Evolutionary conservation across 1,284 basidiomycete genomes (phyloP).

Genomic region (Ustilago bromivora): DNA sequence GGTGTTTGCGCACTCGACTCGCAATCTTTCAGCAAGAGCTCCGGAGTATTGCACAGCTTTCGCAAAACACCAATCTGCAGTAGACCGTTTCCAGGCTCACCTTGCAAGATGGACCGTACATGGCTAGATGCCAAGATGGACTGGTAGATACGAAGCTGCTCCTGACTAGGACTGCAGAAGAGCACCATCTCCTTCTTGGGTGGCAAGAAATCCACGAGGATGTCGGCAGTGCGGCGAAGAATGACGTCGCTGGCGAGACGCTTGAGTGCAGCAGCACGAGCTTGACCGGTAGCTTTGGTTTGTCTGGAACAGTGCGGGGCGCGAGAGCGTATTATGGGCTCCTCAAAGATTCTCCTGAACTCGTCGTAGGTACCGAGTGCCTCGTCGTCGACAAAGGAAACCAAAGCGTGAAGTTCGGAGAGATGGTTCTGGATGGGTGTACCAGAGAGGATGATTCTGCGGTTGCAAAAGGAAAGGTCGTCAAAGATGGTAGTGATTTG

Average conservation of each 20-base stretch:
- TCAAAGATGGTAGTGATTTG: conserved; percentile 93
- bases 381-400: conserved; percentile 93
- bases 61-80: conserved; percentile 71
- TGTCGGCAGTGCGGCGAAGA: conserved; percentile 78
- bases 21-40: conserved; percentile 81
- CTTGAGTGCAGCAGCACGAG: conserved; percentile 73
- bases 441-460: conserved; percentile 86
- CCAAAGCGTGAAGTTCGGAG: conserved; percentile 94
- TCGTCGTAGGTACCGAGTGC: conserved; percentile 74
- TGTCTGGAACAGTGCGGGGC: conserved; percentile 80
- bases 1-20: conserved; percentile 58
- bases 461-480: conserved; percentile 76
- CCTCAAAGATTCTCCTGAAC: conserved; percentile 79
- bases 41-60: conserved; percentile 93
- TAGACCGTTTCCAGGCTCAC: conserved; percentile 56
- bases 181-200: conserved; percentile 79
- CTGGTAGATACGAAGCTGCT: conserved; percentile 85
- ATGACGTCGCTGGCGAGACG: conserved; percentile 86
- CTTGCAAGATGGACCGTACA: conserved; percentile 53
- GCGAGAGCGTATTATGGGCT: conserved; percentile 87
- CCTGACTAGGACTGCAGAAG: conserved; percentile 50
- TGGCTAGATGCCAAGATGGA: conserved; percentile 73
- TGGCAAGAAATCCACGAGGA: conserved; percentile 86
- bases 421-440: conserved; percentile 97
- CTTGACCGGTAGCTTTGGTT: conserved; percentile 81